phyloP scores from a whole-genome alignment of 805 yeast species.

The Brettanomyces anomalus region DNA sequence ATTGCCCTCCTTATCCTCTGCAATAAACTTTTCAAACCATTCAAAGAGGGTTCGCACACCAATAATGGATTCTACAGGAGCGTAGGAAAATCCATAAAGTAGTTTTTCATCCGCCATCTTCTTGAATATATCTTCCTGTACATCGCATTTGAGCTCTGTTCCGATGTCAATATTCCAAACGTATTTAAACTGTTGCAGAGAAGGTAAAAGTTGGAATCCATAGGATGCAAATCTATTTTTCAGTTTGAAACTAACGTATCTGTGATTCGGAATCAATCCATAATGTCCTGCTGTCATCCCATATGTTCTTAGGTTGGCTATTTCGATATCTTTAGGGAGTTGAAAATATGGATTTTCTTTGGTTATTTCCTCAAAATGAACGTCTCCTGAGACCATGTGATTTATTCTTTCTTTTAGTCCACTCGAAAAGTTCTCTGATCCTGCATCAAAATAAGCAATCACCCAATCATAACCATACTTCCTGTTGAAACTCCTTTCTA shows the following conservation, averaged over 20 bases:
- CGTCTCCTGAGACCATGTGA: constrained; percentile 59
- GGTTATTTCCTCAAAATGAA: constrained; percentile 64
- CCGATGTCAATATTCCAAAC: constrained; percentile 53
- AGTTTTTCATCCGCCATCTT: constrained; percentile 30
- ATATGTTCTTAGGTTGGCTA: constrained; percentile 39
- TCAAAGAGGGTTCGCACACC: constrained; percentile 28
- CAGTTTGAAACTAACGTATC: constrained; percentile 37
- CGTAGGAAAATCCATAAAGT: constrained; percentile 35
- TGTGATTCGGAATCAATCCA: constrained; percentile 20
- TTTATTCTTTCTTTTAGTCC: constrained; percentile 54
- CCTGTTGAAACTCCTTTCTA: constrained; percentile 77
- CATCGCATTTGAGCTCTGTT: constrained; percentile 44
- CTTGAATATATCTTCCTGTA: constrained; percentile 43
- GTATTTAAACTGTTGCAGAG: constrained; percentile 39
- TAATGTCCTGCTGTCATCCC: constrained; percentile 26
- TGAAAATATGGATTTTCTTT: constrained; percentile 41
- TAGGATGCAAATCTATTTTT: constrained; percentile 47
- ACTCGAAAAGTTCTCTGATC: constrained; percentile 40
- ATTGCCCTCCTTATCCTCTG: background rate
- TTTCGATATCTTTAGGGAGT: constrained; percentile 61
- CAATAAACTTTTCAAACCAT: constrained; percentile 14
- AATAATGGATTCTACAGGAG: constrained; percentile 18
- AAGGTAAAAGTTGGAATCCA: constrained; percentile 34
- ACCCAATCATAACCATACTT: constrained; percentile 84
- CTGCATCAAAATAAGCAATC: constrained; percentile 55